Conservation (phyloP, 192 early-diverging fungal species). For the Coemansia sp. region DNA sequence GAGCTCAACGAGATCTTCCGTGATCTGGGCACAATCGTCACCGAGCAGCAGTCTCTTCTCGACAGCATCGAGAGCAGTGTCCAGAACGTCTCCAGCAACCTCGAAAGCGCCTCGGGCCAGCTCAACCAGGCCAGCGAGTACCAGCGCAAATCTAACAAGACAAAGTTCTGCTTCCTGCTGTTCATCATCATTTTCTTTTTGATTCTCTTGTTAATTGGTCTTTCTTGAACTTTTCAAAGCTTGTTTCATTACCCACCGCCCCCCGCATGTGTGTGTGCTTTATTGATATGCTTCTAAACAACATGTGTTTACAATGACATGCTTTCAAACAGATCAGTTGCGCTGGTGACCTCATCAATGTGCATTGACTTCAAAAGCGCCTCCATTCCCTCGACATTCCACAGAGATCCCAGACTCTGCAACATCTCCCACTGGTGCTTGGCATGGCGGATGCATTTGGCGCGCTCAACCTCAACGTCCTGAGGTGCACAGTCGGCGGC, state of each 20-base stretch:
- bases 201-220: constrained; percentile 62
- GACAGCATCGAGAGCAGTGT: constrained; percentile 97
- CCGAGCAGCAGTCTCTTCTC: constrained; percentile 91
- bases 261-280: neutral
- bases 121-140: constrained; percentile 76
- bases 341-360: constrained; percentile 48
- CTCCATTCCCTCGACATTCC: constrained; percentile 50
- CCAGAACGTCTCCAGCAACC: constrained; percentile 73
- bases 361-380: constrained; percentile 46
- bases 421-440: constrained; percentile 45
- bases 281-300: neutral
- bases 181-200: constrained; percentile 69
- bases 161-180: constrained; percentile 81
- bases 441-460: constrained; percentile 29
- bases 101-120: constrained; percentile 79
- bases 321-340: constrained; percentile 38
- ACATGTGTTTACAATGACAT: constrained; percentile 27
- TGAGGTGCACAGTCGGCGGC: constrained; percentile 7
- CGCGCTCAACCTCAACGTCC: constrained; percentile 20
- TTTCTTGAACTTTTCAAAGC: constrained; percentile 24
- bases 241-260: neutral
- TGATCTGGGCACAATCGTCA: constrained; percentile 94
- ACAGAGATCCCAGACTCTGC: constrained; percentile 38
- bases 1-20: constrained; percentile 98
- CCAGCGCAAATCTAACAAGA: constrained; percentile 76